Percentiles rank a stretch among this genome's conserved stretches.
Evolutionary conservation across 768 basidiomycete species (phyloP).

Genomic region (Mycena leptocephala): DNA sequence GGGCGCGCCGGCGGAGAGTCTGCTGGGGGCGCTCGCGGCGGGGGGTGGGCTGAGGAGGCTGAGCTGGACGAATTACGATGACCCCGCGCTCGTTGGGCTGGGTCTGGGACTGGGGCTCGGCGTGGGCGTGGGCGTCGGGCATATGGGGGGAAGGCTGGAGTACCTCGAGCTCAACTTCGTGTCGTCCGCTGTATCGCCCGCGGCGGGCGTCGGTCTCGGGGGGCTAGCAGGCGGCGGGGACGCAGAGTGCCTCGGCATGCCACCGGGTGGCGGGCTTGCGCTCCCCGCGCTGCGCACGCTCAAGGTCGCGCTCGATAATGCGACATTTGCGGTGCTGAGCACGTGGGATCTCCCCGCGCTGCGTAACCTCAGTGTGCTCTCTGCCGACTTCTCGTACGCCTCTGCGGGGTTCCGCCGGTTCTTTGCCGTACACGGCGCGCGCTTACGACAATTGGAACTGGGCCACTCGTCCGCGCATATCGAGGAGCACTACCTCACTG

Average conservation of each 20-base stretch:
- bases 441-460: slow-evolving; percentile 77
- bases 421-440: slow-evolving; percentile 76
- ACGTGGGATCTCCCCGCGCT: slow-evolving; percentile 78
- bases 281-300: slow-evolving; percentile 72
- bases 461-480: slow-evolving; percentile 80
- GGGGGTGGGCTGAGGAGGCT: too few species aligned
- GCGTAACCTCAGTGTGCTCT: slow-evolving; percentile 76
- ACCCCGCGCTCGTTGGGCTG: background rate
- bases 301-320: too few species aligned
- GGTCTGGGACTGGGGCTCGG: slow-evolving; percentile 44
- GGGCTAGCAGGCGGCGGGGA: too few species aligned
- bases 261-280: slow-evolving; percentile 25
- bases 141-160: slow-evolving; percentile 70
- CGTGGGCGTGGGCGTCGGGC: slow-evolving; percentile 60
- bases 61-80: too few species aligned
- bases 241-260: too few species aligned
- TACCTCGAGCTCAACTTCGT: slow-evolving; percentile 81
- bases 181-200: too few species aligned
- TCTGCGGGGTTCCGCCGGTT: slow-evolving; percentile 75
- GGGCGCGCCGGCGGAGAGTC: too few species aligned
- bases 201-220: too few species aligned
- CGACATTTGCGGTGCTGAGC: slow-evolving; percentile 77
- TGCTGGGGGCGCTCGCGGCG: too few species aligned
- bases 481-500: slow-evolving; percentile 77
- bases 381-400: slow-evolving; percentile 80